Evolutionary conservation across 371 early-diverging fungal species (phyloP).

Genomic region (Agmasoma carcini): DNA sequence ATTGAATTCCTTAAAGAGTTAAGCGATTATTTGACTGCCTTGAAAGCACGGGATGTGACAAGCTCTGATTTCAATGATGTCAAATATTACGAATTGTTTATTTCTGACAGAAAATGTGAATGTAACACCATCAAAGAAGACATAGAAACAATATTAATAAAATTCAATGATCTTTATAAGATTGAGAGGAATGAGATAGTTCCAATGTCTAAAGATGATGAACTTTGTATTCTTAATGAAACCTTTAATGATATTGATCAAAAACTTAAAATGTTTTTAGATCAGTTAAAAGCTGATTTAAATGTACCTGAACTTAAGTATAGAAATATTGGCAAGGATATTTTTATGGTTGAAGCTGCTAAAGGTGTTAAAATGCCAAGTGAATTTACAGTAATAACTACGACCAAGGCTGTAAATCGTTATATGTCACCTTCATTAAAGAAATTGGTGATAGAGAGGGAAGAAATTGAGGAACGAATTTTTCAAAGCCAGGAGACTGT

Average conservation of each 20-base stretch:
- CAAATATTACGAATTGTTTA: no score
- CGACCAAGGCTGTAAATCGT: conserved; percentile 60
- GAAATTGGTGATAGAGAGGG: conserved; percentile 58
- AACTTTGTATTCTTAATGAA: conserved; percentile 17
- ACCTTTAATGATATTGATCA: conserved; percentile 24
- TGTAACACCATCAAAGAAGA: no score
- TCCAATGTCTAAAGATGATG: conserved; percentile 33
- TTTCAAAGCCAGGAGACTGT: conserved; percentile 33
- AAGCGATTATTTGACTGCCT: no score
- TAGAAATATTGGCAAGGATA: conserved; percentile 77
- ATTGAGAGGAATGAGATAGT: conserved; percentile 28
- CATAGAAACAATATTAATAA: conserved; percentile 4
- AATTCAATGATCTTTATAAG: conserved; percentile 2
- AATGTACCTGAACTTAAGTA: conserved; percentile 51
- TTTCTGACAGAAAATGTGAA: no score
- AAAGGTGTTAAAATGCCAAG: conserved; percentile 60
- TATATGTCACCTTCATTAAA: conserved; percentile 66
- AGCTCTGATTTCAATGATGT: no score
- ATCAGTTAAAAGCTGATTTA: conserved; percentile 11
- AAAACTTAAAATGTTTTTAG: conserved; percentile 32
- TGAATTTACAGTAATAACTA: conserved; percentile 62
- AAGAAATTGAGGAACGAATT: conserved; percentile 69
- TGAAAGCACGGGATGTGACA: no score
- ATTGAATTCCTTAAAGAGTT: conserved; percentile 5
- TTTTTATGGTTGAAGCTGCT: conserved; percentile 77